phyloP scores from a whole-genome alignment of 1,284 basidiomycete genomes.

The Ceratobasidium sp. region DNA sequence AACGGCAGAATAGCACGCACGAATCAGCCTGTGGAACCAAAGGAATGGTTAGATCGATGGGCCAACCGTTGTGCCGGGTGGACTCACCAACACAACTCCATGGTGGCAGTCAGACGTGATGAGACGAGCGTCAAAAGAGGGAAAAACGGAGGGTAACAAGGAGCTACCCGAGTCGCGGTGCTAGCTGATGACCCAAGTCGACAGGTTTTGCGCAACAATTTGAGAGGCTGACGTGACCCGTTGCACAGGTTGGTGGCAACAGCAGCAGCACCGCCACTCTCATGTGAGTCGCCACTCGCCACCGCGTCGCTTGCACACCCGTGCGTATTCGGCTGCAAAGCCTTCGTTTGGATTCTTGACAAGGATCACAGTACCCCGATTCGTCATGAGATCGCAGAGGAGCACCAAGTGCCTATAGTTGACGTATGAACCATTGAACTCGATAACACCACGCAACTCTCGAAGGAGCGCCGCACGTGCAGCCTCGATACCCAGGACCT shows the following conservation, averaged over 20 bases:
- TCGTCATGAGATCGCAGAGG: slow-evolving; percentile 98
- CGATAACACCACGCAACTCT: slow-evolving; percentile 93
- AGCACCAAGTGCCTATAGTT: slow-evolving; percentile 97
- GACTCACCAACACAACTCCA: too few relatives aligned
- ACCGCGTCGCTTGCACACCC: too few relatives aligned
- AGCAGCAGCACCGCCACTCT: too few relatives aligned
- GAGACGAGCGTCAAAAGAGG: not conserved
- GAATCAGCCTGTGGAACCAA: too few relatives aligned
- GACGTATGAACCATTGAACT: slow-evolving; percentile 99
- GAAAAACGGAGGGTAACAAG: not conserved
- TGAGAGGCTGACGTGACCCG: not conserved
- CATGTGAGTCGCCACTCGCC: too few relatives aligned
- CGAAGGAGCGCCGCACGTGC: slow-evolving; percentile 92
- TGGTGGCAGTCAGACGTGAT: too few relatives aligned
- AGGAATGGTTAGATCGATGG: too few relatives aligned
- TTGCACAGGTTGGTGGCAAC: not conserved
- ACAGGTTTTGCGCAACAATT: not conserved
- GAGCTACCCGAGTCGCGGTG: not conserved
- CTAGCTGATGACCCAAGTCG: not conserved
- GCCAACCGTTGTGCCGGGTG: too few relatives aligned
- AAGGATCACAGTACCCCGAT: slow-evolving; percentile 92
- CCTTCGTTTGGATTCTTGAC: too few relatives aligned
- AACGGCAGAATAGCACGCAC: too few relatives aligned
- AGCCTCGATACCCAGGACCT: slow-evolving; percentile 98
- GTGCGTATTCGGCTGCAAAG: too few relatives aligned